phyloP scores from a whole-genome alignment of 169 alveolate genomes.

The Plasmodium coatneyi region DNA sequence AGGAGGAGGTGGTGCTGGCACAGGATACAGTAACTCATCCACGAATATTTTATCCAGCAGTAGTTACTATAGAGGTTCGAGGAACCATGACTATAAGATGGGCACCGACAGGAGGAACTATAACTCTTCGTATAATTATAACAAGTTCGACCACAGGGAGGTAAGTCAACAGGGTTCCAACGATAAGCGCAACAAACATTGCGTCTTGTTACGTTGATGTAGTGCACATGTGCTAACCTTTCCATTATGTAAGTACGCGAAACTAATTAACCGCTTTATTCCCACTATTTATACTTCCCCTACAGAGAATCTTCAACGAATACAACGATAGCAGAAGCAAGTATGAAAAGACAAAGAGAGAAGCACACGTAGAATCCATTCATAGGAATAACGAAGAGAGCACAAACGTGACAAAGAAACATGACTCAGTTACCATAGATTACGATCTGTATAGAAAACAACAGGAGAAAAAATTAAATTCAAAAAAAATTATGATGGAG shows the following conservation, averaged over 20 bases:
- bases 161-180: slow-evolving; percentile 1
- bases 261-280: neutral
- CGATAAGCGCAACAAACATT: neutral
- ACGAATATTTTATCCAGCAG: slow-evolving; percentile 5
- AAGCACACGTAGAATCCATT: slow-evolving; percentile 6
- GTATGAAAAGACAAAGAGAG: slow-evolving; percentile 39
- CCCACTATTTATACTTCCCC: neutral
- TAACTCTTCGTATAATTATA: slow-evolving; percentile 33
- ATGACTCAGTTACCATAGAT: slow-evolving; percentile 64
- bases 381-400: slow-evolving; percentile 15
- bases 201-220: neutral
- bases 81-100: slow-evolving; percentile 60
- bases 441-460: slow-evolving; percentile 64
- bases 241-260: neutral
- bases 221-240: neutral
- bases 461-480: slow-evolving; percentile 63
- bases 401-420: neutral
- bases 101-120: slow-evolving; percentile 54
- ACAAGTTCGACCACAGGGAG: slow-evolving; percentile 37
- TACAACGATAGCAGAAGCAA: slow-evolving; percentile 6
- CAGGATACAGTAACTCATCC: slow-evolving; percentile 34
- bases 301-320: slow-evolving; percentile 35
- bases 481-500: slow-evolving; percentile 10
- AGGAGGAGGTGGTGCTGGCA: neutral
- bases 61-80: slow-evolving; percentile 53